Evolutionary conservation across 148 eudicot species (phyloP), one percentile per base, ranked within the genome.

Genomic region (Gaultheria prostrata): DNA sequence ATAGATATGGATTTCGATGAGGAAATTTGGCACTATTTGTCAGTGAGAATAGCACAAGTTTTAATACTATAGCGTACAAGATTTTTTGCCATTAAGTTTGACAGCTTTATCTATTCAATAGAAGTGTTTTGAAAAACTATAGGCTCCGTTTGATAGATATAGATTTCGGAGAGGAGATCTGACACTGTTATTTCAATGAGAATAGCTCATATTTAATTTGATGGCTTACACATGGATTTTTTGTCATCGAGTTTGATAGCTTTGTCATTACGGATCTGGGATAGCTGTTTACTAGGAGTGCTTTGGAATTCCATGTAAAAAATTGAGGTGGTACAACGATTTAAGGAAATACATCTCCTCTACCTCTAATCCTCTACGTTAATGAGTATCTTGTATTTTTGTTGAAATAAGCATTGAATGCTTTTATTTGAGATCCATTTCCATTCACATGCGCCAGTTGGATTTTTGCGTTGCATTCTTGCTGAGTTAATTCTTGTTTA

Each of bases 391-490:
- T 63, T 24, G 30, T 30, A 14, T 12, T 4, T 30, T 2, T 67
- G 72, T 12, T 30, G 39, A 67, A 12, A 28, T 67, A 12, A 26
- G 4, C 12, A 67, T 3, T 13, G 39, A 67, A 67, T 67, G 35
- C 18, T 4, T 67, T 67, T 67, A 28, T 67, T 67, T 67, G 35
- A 67, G 39, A 67, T 30, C 72, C 72, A 67, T 28, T 46, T 46
- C n/a, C 75, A 28, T 26, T 75, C 33, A 45, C 13, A 43, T 83
- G 81, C 15, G 6, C 32, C 43, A 50, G 33, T 85, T 83, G 13
- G 65, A 32, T 77, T 30, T 30, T 82, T 65, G 71, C 48, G n/a
- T 56, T 82, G 74, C 76, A 74, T 78, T 73, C 18, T 82, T 59
- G 63, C 14, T 21, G 50, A 53, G 45, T 72, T 53, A 33, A 14